Evolutionary conservation across 148 eudicot species (phyloP), one percentile per base, ranked within the genome.

Genomic region (Rheum nobile): DNA sequence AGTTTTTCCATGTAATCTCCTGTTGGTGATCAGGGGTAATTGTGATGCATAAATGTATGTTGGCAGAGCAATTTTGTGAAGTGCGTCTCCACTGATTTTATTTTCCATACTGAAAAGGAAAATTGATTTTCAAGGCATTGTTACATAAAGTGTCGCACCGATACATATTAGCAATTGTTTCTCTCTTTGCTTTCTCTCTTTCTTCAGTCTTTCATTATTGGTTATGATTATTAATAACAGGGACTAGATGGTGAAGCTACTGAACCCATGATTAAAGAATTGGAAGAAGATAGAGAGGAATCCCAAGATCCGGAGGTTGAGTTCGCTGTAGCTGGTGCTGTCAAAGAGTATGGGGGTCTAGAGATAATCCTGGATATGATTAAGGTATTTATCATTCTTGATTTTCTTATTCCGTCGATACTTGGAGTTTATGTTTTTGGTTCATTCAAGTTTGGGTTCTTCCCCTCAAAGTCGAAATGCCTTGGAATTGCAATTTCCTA

Each of bases 231-330:
- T 37, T 68, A 69, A 69, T 84, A 73, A 69, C 85, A 96, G 99
- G 99, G 99, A 48, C 81, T 96, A 78, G 99, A 96, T 83, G 99
- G 99, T 81, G 99, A 96, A 83, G 99, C 99, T 74, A 96, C 99
- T 12, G 99, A 96, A 77, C 99, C 97, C 48, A 96, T 96, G 99
- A 96, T 92, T 77, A 96, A 96, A 84, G 99, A 96, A 79, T 79
- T 96, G 74, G 99, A 96, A 73, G 99, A 96, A 80, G 99, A 96
- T 71, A 88, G 96, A 74, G 99, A 96, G 84, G 97, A 96, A 80
- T 87, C 94, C 47, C 99, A 96, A 86, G 99, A 96, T 87, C 99
- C 99, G 54, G 99, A 96, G 83, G 86, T 96, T 68, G 99, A 96
- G 81, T 96, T 96, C 81, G 96, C 97, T 8, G 90, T 96, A 77